phyloP scores from a whole-genome alignment of 169 alveolate genomes.

The Neospora caninum region DNA sequence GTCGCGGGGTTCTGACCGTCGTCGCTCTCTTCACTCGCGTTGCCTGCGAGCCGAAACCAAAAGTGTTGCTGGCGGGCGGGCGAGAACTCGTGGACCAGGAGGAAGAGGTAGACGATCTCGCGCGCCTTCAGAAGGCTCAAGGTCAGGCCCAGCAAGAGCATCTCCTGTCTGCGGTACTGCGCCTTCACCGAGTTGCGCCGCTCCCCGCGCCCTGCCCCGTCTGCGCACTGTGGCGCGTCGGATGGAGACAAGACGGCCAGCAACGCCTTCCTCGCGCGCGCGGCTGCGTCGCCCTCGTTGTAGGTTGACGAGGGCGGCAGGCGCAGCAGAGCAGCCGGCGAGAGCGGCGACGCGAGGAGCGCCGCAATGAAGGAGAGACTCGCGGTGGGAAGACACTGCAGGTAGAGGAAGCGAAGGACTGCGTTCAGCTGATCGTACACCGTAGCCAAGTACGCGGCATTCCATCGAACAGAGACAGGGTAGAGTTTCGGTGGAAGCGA shows the following conservation, averaged over 20 bases:
- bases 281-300: not conserved
- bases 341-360: conserved; percentile 5
- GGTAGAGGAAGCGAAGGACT: not conserved
- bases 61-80: not conserved
- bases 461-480: not conserved
- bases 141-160: not conserved
- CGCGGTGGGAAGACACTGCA: conserved; percentile 13
- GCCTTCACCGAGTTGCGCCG: not conserved
- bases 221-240: not conserved
- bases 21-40: too few species aligned
- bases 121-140: not conserved
- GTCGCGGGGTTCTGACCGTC: too few species aligned
- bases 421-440: not conserved
- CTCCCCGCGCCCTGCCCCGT: not conserved
- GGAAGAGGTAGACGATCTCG: not conserved
- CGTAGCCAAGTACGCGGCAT: not conserved
- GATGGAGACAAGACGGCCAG: not conserved
- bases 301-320: not conserved
- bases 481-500: not conserved
- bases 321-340: not conserved
- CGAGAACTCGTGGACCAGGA: not conserved
- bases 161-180: conserved; percentile 13
- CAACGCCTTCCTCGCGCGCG: not conserved
- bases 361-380: not conserved
- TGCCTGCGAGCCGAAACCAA: not conserved